Evolutionary conservation across 78 protist genomes (phyloP).

Genomic region (Guillardia theta): DNA sequence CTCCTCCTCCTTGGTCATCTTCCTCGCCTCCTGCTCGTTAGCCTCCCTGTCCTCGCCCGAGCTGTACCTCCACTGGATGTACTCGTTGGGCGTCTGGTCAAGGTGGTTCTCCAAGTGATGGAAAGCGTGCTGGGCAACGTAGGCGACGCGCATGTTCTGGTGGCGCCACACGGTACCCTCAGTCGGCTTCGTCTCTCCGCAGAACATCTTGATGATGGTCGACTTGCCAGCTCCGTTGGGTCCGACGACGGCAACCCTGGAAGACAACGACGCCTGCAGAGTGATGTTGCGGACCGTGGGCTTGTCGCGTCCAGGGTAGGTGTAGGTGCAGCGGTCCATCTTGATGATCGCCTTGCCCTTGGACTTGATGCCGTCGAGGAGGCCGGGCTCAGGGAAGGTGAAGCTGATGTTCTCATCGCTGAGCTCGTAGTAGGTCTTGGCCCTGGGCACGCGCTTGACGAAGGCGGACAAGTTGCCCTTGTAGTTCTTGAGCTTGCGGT

Average conservation of each 20-base stretch:
- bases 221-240: slow-evolving; percentile 70
- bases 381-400: slow-evolving; percentile 67
- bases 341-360: not conserved
- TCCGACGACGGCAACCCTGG: slow-evolving; percentile 64
- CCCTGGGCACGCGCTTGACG: slow-evolving; percentile 60
- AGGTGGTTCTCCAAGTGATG: slow-evolving; percentile 44
- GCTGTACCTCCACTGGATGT: slow-evolving; percentile 69
- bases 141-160: slow-evolving; percentile 47
- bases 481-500: slow-evolving; percentile 55
- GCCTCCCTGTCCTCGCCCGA: slow-evolving; percentile 59
- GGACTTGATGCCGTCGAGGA: slow-evolving; percentile 37
- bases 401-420: slow-evolving; percentile 56
- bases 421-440: slow-evolving; percentile 67
- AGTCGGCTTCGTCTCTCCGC: slow-evolving; percentile 18
- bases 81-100: slow-evolving; percentile 59
- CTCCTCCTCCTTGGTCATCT: slow-evolving; percentile 67
- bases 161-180: not conserved
- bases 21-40: slow-evolving; percentile 44
- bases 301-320: slow-evolving; percentile 57
- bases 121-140: slow-evolving; percentile 43
- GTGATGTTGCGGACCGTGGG: slow-evolving; percentile 57
- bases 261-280: slow-evolving; percentile 62
- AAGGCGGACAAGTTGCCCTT: slow-evolving; percentile 66
- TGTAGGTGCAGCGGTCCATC: not conserved
- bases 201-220: slow-evolving; percentile 68